These are phyloP conservation scores for Hygrophoropsis aurantiaca DNA, from an alignment of 768 basidiomycete genomes.

Conservation along the genomic window DNA sequence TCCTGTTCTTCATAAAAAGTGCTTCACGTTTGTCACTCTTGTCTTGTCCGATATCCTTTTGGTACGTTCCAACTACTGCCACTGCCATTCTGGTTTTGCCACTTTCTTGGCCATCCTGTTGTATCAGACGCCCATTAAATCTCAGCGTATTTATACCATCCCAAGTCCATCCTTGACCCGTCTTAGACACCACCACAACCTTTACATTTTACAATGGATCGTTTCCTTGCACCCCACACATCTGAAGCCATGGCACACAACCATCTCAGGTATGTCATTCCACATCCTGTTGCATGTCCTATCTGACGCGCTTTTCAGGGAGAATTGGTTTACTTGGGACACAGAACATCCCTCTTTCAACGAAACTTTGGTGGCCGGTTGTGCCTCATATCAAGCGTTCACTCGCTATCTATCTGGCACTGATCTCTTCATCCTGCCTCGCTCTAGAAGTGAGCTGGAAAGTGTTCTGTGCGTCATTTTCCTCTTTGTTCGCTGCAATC, in stretches of 20 bases:
- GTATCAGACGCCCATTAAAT: constrained; percentile 3
- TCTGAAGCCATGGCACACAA: constrained; percentile 72
- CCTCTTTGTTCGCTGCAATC: constrained; percentile 6
- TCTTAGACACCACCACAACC: neutral
- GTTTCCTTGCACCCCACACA: constrained; percentile 70
- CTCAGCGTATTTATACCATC: neutral
- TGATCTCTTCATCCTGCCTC: constrained; percentile 71
- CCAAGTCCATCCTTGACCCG: neutral
- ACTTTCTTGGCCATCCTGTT: neutral
- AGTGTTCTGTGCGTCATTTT: constrained; percentile 58
- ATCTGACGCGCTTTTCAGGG: constrained; percentile 38
- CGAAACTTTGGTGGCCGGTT: constrained; percentile 73
- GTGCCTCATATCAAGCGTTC: constrained; percentile 80
- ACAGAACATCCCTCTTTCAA: constrained; percentile 66
- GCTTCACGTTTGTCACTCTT: constrained; percentile 16
- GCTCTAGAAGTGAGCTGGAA: constrained; percentile 64
- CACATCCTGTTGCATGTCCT: neutral
- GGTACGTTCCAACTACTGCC: neutral
- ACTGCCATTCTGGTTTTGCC: no score
- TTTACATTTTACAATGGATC: constrained; percentile 49
- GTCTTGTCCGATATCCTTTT: neutral
- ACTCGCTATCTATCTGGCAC: constrained; percentile 69
- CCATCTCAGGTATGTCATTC: constrained; percentile 57
- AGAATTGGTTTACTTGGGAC: constrained; percentile 71
- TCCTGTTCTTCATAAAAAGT: constrained; percentile 1